A percentile compares a stretch with the other conserved stretches of the same genome.
Evolutionary conservation across 2,329 filamentous ascomycete genomes (phyloP).

Genomic region (Pestalotiopsis sp.): DNA sequence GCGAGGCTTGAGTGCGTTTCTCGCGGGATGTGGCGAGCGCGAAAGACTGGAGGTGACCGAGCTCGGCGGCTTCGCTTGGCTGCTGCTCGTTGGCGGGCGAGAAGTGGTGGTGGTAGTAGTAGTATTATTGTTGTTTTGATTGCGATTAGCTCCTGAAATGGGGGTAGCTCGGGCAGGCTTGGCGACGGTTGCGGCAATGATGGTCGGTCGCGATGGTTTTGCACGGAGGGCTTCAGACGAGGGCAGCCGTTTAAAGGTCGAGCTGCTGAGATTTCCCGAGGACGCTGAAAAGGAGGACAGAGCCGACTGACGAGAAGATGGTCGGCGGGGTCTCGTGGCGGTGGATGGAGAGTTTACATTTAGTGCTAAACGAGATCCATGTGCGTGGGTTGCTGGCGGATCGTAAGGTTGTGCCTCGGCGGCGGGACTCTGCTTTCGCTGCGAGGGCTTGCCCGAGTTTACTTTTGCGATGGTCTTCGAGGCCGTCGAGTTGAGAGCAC

Average conservation of each 20-base stretch:
- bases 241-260: slow-evolving; percentile 14
- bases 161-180: slow-evolving; percentile 11
- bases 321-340: slow-evolving; percentile 11
- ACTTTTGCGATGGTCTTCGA: background rate
- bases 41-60: background rate
- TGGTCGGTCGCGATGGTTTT: slow-evolving; percentile 9
- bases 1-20: slow-evolving; percentile 25
- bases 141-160: background rate
- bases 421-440: slow-evolving; percentile 2
- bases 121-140: background rate
- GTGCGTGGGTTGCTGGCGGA: background rate
- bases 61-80: background rate
- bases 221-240: slow-evolving; percentile 17
- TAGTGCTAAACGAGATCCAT: slow-evolving; percentile 6
- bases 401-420: background rate
- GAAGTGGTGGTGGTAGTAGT: background rate
- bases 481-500: slow-evolving; percentile 9
- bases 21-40: slow-evolving; percentile 8
- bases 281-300: slow-evolving; percentile 11
- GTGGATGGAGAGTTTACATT: background rate
- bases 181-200: slow-evolving; percentile 15
- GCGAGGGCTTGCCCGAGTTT: background rate
- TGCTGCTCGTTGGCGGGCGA: background rate
- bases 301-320: slow-evolving; percentile 16
- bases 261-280: slow-evolving; percentile 10